phyloP scores from a whole-genome alignment of 176 grass and related monocot species.

The Chloris gayana region DNA sequence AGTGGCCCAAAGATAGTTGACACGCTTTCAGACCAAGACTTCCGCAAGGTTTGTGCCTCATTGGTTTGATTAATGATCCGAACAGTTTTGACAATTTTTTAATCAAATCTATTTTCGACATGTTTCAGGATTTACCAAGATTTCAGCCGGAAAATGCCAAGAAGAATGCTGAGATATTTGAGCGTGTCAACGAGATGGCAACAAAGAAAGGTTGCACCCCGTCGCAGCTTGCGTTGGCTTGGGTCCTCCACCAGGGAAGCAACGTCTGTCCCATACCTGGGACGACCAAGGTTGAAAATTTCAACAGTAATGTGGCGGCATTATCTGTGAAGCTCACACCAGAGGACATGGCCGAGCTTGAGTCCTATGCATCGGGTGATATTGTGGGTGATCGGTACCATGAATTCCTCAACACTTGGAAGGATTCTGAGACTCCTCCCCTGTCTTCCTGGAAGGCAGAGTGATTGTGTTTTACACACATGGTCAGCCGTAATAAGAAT shows the following conservation, averaged over 20 bases:
- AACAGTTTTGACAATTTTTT: not conserved
- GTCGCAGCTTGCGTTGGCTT: slow-evolving; percentile 54
- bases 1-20: not conserved
- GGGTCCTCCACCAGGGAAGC: slow-evolving; percentile 56
- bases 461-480: no score
- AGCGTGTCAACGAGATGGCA: slow-evolving; percentile 40
- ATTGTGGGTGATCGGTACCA: slow-evolving; percentile 36
- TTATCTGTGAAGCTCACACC: slow-evolving; percentile 38
- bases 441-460: slow-evolving; percentile 36
- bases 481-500: no score
- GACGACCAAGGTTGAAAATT: slow-evolving; percentile 60
- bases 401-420: slow-evolving; percentile 18
- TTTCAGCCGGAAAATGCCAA: slow-evolving; percentile 53
- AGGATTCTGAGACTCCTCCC: slow-evolving; percentile 45
- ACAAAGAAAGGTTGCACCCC: slow-evolving; percentile 64
- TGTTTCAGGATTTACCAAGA: slow-evolving; percentile 33
- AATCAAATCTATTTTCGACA: not conserved
- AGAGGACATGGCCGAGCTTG: slow-evolving; percentile 57
- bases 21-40: not conserved
- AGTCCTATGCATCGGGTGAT: slow-evolving; percentile 30
- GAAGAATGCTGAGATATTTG: slow-evolving; percentile 51
- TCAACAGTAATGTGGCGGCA: slow-evolving; percentile 56
- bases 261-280: slow-evolving; percentile 72
- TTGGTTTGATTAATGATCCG: no score
- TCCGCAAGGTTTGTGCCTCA: not conserved